Evolutionary conservation across 73 alveolate species (phyloP).

Genomic region (Symbiodinium natans): DNA sequence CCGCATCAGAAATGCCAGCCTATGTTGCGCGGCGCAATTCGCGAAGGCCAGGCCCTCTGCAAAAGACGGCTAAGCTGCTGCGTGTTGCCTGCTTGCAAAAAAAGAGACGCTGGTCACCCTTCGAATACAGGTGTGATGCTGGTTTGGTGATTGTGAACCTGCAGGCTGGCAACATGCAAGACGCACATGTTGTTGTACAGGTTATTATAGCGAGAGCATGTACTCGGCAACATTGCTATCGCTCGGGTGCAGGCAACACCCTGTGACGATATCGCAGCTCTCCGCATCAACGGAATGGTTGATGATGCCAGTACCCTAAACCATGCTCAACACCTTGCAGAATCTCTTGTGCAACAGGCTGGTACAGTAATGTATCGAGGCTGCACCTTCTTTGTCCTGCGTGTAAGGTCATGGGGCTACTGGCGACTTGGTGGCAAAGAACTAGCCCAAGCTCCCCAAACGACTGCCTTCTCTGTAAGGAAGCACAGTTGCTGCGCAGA

Average conservation of each 20-base stretch:
- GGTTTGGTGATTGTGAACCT: neutral
- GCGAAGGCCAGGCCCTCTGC: neutral
- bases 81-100: no score
- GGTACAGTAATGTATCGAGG: no score
- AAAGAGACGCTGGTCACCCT: no score
- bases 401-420: neutral
- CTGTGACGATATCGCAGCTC: constrained; percentile 34
- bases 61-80: no score
- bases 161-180: constrained; percentile 4
- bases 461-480: neutral
- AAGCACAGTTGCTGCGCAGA: neutral
- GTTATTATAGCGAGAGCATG: no score
- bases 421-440: neutral
- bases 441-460: neutral
- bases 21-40: constrained; percentile 25
- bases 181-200: no score
- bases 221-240: no score
- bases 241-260: constrained; percentile 44
- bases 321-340: neutral
- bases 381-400: no score
- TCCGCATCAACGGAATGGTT: constrained; percentile 86
- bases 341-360: no score
- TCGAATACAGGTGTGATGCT: constrained; percentile 7
- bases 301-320: constrained; percentile 16
- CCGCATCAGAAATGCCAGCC: constrained; percentile 37